Evolutionary conservation across 202 grass and related monocot genomes (phyloP), one percentile per base, ranked within the genome.

Genomic region (Carex arenaria): DNA sequence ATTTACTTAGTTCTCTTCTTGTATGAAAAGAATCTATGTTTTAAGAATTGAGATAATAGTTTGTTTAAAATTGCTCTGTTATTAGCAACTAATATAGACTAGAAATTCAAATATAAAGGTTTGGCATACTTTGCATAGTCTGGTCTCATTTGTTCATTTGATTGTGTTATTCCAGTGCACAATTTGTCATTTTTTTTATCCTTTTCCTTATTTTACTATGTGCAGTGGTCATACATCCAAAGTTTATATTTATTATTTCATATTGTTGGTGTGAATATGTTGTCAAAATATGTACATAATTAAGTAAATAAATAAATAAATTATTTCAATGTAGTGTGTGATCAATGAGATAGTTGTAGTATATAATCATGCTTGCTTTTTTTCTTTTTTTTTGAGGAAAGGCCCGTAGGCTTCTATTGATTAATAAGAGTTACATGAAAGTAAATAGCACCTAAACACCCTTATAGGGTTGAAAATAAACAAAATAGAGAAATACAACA

Each of bases 1-100:
- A 34, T 86, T 82, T 20, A 42, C 80, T 80, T 91, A 89, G 86
- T 89, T 85, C 88, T 91, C 78, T 84, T 68, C 20, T 71, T 82
- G 63, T 78, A 78, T 82, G 83, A 76, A 85, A 83, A 64, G 81
- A 75, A 88, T 86, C 84, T 54, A 64, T 93, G 64, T 81, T 87
- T 76, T 80, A 87, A 89, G 40, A 67, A 67, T 55, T 68, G 64
- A 82, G 80, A 69, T 82, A 56, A 40, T 51, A 82, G 80, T 82
- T 67, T 64, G 62, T 66, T 82, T 68, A 34, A 66, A 82, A 64
- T 10, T 26, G 22, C 40, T 49, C 38, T 45, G 62, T 67, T 82
- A 67, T 67, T 67, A 67, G 22, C 28, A 51, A 54, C 19, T 47
- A 82, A 81, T 54, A 23, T 74, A 53, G 45, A 81, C 5, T 67